Percentiles rank a stretch among this genome's conserved stretches.
These are phyloP conservation scores for Cicer yamashitae DNA, from an alignment of 306 rosid genomes.

Conservation along the genomic window DNA sequence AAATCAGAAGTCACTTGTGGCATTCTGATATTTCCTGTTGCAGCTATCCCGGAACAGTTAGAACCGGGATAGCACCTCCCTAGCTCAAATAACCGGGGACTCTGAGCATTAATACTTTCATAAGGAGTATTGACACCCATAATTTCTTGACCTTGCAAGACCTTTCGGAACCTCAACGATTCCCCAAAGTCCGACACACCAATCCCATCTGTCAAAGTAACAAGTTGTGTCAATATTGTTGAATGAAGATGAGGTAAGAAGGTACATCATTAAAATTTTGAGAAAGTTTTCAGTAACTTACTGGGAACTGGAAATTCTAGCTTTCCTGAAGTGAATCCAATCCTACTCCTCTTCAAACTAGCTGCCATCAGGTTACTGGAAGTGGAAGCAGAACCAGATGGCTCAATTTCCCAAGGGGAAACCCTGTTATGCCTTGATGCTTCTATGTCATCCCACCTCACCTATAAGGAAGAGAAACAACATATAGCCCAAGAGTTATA, in stretches of 20 bases:
- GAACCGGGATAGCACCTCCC: slow-evolving; percentile 77
- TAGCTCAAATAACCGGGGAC: slow-evolving; percentile 61
- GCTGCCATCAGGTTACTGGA: slow-evolving; percentile 65
- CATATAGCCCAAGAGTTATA: background rate
- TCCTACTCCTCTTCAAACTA: slow-evolving; percentile 86
- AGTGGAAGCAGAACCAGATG: slow-evolving; percentile 73
- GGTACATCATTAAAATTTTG: background rate
- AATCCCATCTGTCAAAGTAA: slow-evolving; percentile 69
- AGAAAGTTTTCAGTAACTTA: slow-evolving; percentile 42
- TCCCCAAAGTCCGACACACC: slow-evolving; percentile 95
- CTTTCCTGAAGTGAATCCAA: slow-evolving; percentile 61
- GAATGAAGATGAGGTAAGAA: background rate
- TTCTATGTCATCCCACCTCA: slow-evolving; percentile 92
- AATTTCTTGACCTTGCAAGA: slow-evolving; percentile 99
- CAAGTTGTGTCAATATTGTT: slow-evolving; percentile 29
- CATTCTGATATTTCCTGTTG: slow-evolving; percentile 64
- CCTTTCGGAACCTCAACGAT: slow-evolving; percentile 92
- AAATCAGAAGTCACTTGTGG: slow-evolving; percentile 57
- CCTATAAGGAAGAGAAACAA: slow-evolving; percentile 54
- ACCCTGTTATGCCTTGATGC: slow-evolving; percentile 80
- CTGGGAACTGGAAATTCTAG: slow-evolving; percentile 78
- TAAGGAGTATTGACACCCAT: slow-evolving; percentile 66
- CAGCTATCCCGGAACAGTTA: slow-evolving; percentile 57
- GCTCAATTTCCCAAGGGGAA: slow-evolving; percentile 98
- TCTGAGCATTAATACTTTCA: slow-evolving; percentile 59